These are phyloP conservation scores for Apiotrichum gracile DNA, from an alignment of 1,284 basidiomycete genomes.

Conservation along the genomic window DNA sequence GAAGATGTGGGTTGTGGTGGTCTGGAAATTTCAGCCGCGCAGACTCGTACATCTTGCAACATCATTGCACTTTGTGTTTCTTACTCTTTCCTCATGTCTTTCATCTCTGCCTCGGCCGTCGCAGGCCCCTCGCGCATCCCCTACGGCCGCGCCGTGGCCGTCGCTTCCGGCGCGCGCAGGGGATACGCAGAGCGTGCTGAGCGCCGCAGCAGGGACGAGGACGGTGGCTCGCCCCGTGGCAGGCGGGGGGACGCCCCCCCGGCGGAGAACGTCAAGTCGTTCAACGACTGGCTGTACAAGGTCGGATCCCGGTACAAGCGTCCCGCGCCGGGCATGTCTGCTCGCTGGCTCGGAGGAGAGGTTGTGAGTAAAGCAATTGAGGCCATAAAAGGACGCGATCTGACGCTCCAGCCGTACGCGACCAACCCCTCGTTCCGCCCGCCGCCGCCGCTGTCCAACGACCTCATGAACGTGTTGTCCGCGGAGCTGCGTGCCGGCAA, in stretches of 20 bases:
- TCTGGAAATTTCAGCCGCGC: not conserved
- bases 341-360: slow-evolving; percentile 40
- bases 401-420: slow-evolving; percentile 36
- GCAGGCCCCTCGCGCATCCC: slow-evolving; percentile 25
- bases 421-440: slow-evolving; percentile 45
- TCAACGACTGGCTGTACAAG: not conserved
- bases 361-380: slow-evolving; percentile 27
- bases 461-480: slow-evolving; percentile 32
- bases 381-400: not conserved
- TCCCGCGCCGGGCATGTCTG: slow-evolving; percentile 25
- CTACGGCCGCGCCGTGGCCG: not conserved
- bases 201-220: not conserved
- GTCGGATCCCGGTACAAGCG: slow-evolving; percentile 14
- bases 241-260: too few relatives aligned
- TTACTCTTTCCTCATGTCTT: not conserved
- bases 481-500: slow-evolving; percentile 19
- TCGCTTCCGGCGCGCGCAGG: not conserved
- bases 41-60: not conserved
- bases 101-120: slow-evolving; percentile 8
- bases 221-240: not conserved
- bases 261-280: too few relatives aligned
- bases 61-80: not conserved
- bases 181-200: not conserved
- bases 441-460: slow-evolving; percentile 43
- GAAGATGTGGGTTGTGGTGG: not conserved